These are phyloP conservation scores for Penicillium herquei DNA, from an alignment of 495 filamentous ascomycete genomes.

Conservation along the genomic window DNA sequence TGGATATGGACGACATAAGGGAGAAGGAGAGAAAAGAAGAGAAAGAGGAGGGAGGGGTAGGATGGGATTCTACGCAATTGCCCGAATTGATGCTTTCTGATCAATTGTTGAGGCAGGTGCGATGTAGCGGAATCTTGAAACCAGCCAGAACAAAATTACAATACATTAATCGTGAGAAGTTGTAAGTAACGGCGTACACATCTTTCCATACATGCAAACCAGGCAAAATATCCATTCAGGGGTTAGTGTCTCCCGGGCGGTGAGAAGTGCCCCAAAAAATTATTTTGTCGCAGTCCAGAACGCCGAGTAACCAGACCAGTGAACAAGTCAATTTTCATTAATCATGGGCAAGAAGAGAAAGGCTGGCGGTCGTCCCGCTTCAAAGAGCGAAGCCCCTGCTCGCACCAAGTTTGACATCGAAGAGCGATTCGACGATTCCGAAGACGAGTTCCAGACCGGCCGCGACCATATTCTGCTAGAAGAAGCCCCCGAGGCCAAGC, in stretches of 20 bases:
- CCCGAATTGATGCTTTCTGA: slow-evolving; percentile 1
- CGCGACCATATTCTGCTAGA: slow-evolving; percentile 84
- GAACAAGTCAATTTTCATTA: slow-evolving; percentile 1
- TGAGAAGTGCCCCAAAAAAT: slow-evolving; percentile 34
- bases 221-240: slow-evolving; percentile 15
- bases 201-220: slow-evolving; percentile 22
- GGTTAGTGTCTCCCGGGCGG: slow-evolving; percentile 27
- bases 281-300: slow-evolving; percentile 32
- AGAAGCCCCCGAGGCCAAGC: slow-evolving; percentile 74
- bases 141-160: slow-evolving; percentile 4
- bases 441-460: slow-evolving; percentile 85
- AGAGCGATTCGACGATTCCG: slow-evolving; percentile 83
- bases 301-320: slow-evolving; percentile 5
- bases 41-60: background rate
- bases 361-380: slow-evolving; percentile 52
- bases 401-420: slow-evolving; percentile 55
- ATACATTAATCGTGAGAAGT: background rate
- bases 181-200: slow-evolving; percentile 16
- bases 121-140: background rate
- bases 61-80: slow-evolving; percentile 4
- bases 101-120: slow-evolving; percentile 9
- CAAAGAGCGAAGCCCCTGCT: slow-evolving; percentile 44
- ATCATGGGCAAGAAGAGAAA: slow-evolving; percentile 85
- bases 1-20: slow-evolving; percentile 32
- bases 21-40: slow-evolving; percentile 17